phyloP scores from a whole-genome alignment of 108 stramenopile genomes.

The Cyclotella choctawhatcheeana region DNA sequence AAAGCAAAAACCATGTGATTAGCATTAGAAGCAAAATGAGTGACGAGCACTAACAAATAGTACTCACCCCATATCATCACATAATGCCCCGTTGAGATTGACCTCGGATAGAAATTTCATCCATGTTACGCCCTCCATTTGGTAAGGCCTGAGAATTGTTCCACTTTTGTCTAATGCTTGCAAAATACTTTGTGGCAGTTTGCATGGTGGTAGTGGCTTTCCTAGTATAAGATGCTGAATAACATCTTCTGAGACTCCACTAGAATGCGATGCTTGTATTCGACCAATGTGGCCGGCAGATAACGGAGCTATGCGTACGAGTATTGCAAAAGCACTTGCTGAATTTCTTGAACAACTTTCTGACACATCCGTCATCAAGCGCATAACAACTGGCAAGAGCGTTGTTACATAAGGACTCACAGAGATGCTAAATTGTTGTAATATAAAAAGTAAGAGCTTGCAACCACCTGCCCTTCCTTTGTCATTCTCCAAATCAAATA shows the following conservation, averaged over 20 bases:
- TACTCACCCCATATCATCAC: conserved; percentile 87
- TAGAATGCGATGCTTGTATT: not conserved
- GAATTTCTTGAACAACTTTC: conserved; percentile 68
- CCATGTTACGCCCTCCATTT: conserved; percentile 89
- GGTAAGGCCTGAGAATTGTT: conserved; percentile 73
- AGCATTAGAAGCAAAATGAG: too few species aligned
- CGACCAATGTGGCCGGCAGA: conserved; percentile 41
- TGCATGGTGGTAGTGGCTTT: conserved; percentile 70
- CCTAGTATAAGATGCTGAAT: conserved; percentile 90
- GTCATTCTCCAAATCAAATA: conserved; percentile 40
- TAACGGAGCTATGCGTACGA: conserved; percentile 82
- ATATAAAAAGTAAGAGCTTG: conserved; percentile 42
- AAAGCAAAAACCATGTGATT: too few species aligned
- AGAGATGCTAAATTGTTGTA: conserved; percentile 42
- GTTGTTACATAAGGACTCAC: conserved; percentile 69
- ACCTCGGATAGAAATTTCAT: conserved; percentile 80
- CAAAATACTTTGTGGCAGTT: conserved; percentile 51
- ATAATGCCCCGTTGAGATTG: conserved; percentile 80
- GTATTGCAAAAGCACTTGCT: conserved; percentile 69
- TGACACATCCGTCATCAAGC: conserved; percentile 73
- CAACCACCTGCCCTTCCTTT: conserved; percentile 40
- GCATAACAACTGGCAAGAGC: conserved; percentile 79
- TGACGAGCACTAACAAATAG: not conserved
- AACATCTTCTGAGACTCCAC: conserved; percentile 46
- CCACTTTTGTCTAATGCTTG: conserved; percentile 45